phyloP scores from a whole-genome alignment of 2,329 filamentous ascomycete genomes.

The Pyricularia grisea region DNA sequence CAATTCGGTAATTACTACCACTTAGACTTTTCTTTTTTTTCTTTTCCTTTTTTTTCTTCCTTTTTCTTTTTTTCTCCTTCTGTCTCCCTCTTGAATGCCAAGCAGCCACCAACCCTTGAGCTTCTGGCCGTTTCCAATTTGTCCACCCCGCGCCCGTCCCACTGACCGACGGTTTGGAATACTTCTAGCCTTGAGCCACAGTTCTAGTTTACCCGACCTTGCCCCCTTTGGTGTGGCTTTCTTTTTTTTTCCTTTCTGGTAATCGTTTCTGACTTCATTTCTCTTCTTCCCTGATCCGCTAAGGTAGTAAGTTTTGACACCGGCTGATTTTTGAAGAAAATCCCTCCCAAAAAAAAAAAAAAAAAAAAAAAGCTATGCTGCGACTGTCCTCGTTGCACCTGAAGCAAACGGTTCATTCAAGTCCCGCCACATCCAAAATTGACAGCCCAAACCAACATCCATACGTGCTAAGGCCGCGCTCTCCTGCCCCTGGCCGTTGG shows the following conservation, averaged over 20 bases:
- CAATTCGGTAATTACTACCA: background rate
- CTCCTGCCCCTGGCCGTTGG: background rate
- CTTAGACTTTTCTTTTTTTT: too few species aligned
- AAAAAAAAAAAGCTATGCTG: too few species aligned
- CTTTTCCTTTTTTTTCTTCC: background rate
- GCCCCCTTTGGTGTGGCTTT: background rate
- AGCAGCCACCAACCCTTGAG: background rate
- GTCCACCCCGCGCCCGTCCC: background rate
- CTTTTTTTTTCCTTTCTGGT: background rate
- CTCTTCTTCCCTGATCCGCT: background rate
- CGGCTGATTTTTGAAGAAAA: background rate
- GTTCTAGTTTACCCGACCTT: background rate
- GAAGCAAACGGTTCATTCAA: background rate
- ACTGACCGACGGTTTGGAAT: background rate
- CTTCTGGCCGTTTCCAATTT: background rate
- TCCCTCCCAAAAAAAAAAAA: background rate
- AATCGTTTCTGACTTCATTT: background rate
- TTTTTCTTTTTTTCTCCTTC: too few species aligned
- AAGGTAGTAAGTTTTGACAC: background rate
- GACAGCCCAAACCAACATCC: background rate
- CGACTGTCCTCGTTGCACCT: background rate
- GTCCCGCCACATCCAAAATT: background rate
- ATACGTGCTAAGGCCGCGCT: background rate
- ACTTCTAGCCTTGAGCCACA: background rate
- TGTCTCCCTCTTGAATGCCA: background rate